Conservation (phyloP, 2,329 filamentous ascomycete genomes). For the Cryphonectria parasitica region DNA sequence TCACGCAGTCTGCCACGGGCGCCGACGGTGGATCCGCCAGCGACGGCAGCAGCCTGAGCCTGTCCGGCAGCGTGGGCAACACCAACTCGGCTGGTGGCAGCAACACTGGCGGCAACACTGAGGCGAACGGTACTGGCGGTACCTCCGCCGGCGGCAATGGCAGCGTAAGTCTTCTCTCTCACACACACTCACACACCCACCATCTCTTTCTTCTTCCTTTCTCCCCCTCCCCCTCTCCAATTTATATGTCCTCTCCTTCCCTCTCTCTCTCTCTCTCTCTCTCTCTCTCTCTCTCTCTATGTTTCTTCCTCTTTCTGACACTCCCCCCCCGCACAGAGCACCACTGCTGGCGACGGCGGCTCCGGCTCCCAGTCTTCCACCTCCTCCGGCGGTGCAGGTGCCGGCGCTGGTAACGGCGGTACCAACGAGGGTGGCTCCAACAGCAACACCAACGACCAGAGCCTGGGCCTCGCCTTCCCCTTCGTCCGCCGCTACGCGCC, state of each 20-base stretch:
- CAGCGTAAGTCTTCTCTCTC: neutral
- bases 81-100: neutral
- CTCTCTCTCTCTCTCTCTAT: neutral
- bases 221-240: neutral
- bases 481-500: slow-evolving; percentile 14
- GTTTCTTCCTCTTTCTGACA: neutral
- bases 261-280: neutral
- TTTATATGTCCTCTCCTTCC: neutral
- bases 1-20: slow-evolving; percentile 1
- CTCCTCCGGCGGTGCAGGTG: neutral
- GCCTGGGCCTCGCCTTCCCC: neutral
- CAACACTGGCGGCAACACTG: neutral
- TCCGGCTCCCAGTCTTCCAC: neutral
- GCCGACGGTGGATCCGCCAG: neutral
- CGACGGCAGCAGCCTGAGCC: neutral
- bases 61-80: neutral
- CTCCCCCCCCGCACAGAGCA: neutral
- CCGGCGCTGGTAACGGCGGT: neutral
- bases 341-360: neutral
- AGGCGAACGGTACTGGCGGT: slow-evolving; percentile 4
- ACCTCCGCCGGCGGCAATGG: neutral
- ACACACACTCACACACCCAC: neutral
- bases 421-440: neutral
- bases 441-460: slow-evolving; percentile 3
- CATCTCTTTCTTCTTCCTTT: neutral